These are phyloP conservation scores for Raphanus hybrid DNA, from an alignment of 441 rosid genomes.

Conservation along the genomic window DNA sequence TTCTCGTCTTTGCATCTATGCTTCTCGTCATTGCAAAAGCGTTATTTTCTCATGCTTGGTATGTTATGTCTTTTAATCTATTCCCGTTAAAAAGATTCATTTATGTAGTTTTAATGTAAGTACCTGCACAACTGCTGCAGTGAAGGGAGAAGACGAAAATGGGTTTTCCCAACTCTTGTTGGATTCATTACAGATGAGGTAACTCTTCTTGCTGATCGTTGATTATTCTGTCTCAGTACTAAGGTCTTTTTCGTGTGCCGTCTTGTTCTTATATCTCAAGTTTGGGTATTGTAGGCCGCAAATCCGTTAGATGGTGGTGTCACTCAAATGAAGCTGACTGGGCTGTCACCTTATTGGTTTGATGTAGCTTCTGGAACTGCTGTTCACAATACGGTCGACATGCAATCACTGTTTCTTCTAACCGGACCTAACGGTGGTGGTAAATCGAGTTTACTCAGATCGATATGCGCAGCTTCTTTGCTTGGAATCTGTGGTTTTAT, in stretches of 20 bases:
- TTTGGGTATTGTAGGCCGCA: constrained; percentile 28
- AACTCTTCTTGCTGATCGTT: constrained; percentile 11
- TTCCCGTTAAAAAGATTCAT: constrained; percentile 14
- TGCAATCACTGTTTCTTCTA: constrained; percentile 84
- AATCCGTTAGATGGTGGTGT: constrained; percentile 54
- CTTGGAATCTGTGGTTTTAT: constrained; percentile 96
- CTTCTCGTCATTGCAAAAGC: constrained; percentile 94
- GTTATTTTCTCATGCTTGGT: constrained; percentile 94
- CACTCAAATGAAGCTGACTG: constrained; percentile 65
- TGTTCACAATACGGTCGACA: constrained; percentile 78
- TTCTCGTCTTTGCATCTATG: constrained; percentile 88
- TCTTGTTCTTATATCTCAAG: constrained; percentile 17
- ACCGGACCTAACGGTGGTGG: constrained; percentile 99
- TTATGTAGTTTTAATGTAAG: constrained; percentile 12
- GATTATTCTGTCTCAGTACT: constrained; percentile 2
- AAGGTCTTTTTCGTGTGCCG: background rate
- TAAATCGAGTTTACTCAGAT: constrained; percentile 97
- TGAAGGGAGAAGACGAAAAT: constrained; percentile 93
- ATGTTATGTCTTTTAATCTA: constrained; percentile 7
- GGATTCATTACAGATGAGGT: constrained; percentile 66
- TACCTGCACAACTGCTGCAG: constrained; percentile 53
- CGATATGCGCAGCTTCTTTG: constrained; percentile 89
- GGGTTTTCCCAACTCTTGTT: constrained; percentile 87
- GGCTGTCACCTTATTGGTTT: constrained; percentile 95
- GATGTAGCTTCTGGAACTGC: constrained; percentile 88